Evolutionary conservation across 768 basidiomycete genomes (phyloP), one percentile per base, ranked within the genome.

Genomic region (Trametes cingulata): DNA sequence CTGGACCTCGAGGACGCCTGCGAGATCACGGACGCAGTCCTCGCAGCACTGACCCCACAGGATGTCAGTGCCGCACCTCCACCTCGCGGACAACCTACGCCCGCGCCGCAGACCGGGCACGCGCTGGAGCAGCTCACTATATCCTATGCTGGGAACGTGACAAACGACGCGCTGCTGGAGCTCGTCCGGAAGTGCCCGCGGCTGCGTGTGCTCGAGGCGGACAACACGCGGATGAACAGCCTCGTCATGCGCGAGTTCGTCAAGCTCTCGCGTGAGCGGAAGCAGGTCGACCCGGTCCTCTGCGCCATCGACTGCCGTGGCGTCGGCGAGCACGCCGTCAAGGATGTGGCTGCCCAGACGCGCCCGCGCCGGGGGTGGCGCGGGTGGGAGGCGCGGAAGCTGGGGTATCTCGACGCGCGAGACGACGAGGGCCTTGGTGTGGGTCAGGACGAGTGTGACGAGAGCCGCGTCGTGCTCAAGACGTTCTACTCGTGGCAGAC

Each of bases 401-500:
- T 93, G 17, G 77, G 73, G 41, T 94, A 83, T 73, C 78, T 92
- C 42, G 92, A 94, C 72, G 83, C 75, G 56, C 74, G 84, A 65
- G 91, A 93, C 68, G 80, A 78, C 6, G 87, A 89, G 62, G 82
- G 83, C 37, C 73, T 89, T 58, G 85, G 82, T 71, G 73, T 84
- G 9, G 88, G 87, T 45, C 86, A 91, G 74, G 88, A 92, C 71
- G 93, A 95, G 71, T 91, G 91, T 68, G 91, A 93, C 63, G 79
- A 82, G 67, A 73, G 67, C 68, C 77, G 86, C 24, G 86, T 93
- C 24, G 87, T 91, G 51, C 69, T 94, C 64, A 93, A 93, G 81
- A 85, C 88, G 24, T 95, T 93, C 72, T 88, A 90, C 72, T 85
- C 87, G 49, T 92, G 90, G 89, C 89, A 93, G 77, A 88, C 83